phyloP scores from a whole-genome alignment of 1,139 yeast species.

The Starmera stellimalicola region DNA sequence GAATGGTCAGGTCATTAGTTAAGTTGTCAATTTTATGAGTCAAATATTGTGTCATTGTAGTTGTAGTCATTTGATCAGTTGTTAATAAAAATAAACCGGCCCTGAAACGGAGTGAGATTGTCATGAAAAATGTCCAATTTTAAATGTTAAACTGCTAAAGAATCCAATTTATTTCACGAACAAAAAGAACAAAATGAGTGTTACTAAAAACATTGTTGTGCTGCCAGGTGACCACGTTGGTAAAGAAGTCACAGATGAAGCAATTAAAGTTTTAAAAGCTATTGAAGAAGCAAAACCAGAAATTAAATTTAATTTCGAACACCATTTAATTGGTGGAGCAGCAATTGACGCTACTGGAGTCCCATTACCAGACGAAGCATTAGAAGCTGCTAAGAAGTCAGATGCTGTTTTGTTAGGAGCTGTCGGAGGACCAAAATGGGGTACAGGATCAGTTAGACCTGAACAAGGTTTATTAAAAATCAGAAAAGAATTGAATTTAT shows the following conservation, averaged over 20 bases:
- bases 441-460: conserved; percentile 85
- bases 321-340: conserved; percentile 94
- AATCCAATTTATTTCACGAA: background rate
- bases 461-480: conserved; percentile 93
- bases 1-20: conserved; percentile 92
- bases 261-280: conserved; percentile 80
- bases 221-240: conserved; percentile 98
- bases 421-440: conserved; percentile 98
- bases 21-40: background rate
- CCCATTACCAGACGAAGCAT: conserved; percentile 83
- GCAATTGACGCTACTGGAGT: conserved; percentile 95
- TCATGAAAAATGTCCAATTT: too few relatives aligned
- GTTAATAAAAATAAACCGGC: too few relatives aligned
- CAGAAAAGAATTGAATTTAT: conserved; percentile 86
- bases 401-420: conserved; percentile 96
- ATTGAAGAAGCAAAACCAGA: conserved; percentile 56
- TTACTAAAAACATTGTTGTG: conserved; percentile 61
- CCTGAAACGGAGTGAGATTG: too few relatives aligned
- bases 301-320: conserved; percentile 63
- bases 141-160: too few relatives aligned
- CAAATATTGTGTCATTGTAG: background rate
- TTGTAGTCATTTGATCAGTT: too few relatives aligned
- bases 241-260: conserved; percentile 80
- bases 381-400: conserved; percentile 76
- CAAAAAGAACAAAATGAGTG: conserved; percentile 10